phyloP scores from a whole-genome alignment of 2,329 filamentous ascomycete genomes.

The Ophiostoma novo-ulmi region DNA sequence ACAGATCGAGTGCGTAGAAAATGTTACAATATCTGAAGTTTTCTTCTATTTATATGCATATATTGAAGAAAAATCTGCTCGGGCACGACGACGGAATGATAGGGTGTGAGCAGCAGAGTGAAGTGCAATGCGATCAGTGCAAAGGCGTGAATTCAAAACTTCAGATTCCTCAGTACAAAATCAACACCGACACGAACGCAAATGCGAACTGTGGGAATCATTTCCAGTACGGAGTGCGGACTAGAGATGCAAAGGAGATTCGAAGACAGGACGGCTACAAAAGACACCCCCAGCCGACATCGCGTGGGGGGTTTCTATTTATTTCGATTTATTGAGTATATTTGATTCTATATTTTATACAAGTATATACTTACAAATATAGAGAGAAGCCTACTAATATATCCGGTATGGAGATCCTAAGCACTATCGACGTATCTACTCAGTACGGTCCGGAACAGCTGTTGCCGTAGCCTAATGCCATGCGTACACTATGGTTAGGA shows the following conservation, averaged over 20 bases:
- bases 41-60: too few relatives aligned
- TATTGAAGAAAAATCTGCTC: neutral
- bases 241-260: too few relatives aligned
- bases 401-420: neutral
- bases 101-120: neutral
- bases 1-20: neutral
- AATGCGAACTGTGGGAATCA: neutral
- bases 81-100: neutral
- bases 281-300: neutral
- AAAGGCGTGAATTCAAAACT: neutral
- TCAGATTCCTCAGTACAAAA: neutral
- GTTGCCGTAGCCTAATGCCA: conserved; percentile 1
- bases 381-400: neutral
- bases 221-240: neutral
- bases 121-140: neutral
- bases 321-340: neutral
- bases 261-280: neutral
- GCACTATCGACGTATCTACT: neutral
- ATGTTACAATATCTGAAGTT: too few relatives aligned
- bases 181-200: neutral
- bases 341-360: neutral
- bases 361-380: neutral
- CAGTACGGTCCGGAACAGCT: conserved; percentile 2
- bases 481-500: neutral
- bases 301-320: neutral